Evolutionary conservation across 73 alveolate genomes (phyloP).

Genomic region (Paraurostyla sp.): DNA sequence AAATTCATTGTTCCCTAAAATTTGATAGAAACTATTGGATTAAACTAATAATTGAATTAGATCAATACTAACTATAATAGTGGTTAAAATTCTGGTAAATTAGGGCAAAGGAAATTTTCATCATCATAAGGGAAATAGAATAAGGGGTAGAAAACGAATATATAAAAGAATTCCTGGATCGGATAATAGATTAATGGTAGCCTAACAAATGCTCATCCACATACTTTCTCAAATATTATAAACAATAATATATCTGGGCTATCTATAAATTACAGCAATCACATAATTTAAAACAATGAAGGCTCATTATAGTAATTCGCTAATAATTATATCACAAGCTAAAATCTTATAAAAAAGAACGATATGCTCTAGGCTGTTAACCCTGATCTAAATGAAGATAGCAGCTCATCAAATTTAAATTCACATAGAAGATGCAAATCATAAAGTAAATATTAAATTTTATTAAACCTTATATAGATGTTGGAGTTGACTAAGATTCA

Average conservation of each 20-base stretch:
- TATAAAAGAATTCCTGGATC: neutral
- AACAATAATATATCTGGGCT: conserved; percentile 17
- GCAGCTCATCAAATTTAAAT: conserved; percentile 6
- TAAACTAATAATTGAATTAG: neutral
- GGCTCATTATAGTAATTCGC: conserved; percentile 3
- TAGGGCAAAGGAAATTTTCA: conserved; percentile 7
- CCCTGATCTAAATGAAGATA: neutral
- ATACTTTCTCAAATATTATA: neutral
- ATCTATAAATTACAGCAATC: conserved; percentile 12
- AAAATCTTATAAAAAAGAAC: neutral
- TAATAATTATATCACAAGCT: neutral
- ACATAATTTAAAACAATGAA: neutral
- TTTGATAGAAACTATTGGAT: neutral
- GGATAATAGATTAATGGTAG: neutral
- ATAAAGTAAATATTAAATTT: neutral
- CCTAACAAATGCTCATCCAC: neutral
- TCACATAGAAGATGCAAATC: conserved; percentile 32
- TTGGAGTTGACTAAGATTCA: neutral
- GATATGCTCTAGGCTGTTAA: no score
- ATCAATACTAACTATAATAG: neutral
- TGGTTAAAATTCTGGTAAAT: conserved; percentile 3
- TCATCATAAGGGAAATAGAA: neutral
- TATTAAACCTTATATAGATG: neutral
- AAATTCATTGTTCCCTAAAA: neutral
- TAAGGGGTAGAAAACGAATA: neutral